Percentiles rank a stretch among this genome's conserved stretches.
Evolutionary conservation across 768 basidiomycete species (phyloP).

Genomic region (Peribolospora kevripleyi): DNA sequence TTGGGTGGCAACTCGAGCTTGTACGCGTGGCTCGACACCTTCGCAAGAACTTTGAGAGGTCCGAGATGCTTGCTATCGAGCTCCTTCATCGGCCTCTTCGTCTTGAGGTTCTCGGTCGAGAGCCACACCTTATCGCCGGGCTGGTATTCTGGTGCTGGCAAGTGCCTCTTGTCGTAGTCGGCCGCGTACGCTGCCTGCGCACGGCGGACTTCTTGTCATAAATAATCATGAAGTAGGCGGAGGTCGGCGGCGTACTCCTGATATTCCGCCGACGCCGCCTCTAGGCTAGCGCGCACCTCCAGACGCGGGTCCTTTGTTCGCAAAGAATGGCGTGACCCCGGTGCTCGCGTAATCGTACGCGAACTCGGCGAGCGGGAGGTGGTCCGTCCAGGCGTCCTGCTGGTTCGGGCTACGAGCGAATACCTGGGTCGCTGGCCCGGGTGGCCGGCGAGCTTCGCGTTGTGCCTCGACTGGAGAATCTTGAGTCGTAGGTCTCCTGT

Average conservation of each 20-base stretch:
- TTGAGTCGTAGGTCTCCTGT: too few species aligned
- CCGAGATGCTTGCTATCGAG: not conserved
- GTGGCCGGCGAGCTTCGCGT: too few species aligned
- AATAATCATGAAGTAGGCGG: not conserved
- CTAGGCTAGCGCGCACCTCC: not conserved
- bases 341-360: constrained; percentile 20
- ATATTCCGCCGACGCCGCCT: not conserved
- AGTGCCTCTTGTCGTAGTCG: not conserved
- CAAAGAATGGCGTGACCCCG: constrained; percentile 16
- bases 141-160: not conserved
- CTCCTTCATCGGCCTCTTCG: not conserved
- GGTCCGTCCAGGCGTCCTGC: constrained; percentile 23
- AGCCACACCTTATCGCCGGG: not conserved
- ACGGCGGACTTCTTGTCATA: not conserved
- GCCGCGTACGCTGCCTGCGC: not conserved
- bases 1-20: constrained; percentile 18
- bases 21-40: constrained; percentile 10
- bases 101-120: not conserved
- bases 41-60: not conserved
- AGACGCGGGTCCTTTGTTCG: constrained; percentile 6
- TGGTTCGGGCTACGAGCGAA: too few species aligned
- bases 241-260: too few species aligned
- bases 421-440: too few species aligned
- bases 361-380: constrained; percentile 19
- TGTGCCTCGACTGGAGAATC: too few species aligned